Evolutionary conservation across 306 rosid genomes (phyloP).

Genomic region (Vigna unguiculata): DNA sequence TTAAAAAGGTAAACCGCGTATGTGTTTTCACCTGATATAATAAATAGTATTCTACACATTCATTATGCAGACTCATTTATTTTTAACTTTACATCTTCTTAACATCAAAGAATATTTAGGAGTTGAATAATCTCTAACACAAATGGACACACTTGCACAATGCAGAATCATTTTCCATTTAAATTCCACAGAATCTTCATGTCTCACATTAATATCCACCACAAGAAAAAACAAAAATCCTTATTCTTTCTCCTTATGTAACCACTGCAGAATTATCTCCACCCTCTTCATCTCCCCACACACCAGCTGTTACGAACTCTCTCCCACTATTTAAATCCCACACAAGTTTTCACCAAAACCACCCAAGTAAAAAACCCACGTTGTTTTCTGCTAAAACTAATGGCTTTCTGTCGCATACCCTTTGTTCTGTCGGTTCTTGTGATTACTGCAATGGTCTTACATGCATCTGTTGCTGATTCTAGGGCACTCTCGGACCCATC

Average conservation of each 20-base stretch:
- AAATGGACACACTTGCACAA: background rate
- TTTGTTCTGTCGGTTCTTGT: background rate
- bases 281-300: background rate
- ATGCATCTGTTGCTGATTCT: background rate
- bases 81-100: background rate
- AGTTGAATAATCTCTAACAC: background rate
- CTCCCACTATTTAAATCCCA: constrained; percentile 5
- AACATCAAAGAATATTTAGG: background rate
- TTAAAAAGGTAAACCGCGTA: too few relatives aligned
- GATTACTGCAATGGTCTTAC: background rate
- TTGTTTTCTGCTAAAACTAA: background rate
- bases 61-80: background rate
- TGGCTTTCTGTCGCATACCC: background rate
- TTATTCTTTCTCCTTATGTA: background rate
- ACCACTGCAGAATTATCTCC: background rate
- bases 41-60: too few relatives aligned
- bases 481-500: background rate
- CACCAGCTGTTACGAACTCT: background rate
- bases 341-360: background rate
- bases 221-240: background rate
- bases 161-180: background rate
- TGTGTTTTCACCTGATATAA: too few relatives aligned
- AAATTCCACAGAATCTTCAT: background rate
- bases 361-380: background rate
- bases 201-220: background rate